Conservation (phyloP, 2,329 filamentous ascomycete species). For the Bipolaris sorokiniana region DNA sequence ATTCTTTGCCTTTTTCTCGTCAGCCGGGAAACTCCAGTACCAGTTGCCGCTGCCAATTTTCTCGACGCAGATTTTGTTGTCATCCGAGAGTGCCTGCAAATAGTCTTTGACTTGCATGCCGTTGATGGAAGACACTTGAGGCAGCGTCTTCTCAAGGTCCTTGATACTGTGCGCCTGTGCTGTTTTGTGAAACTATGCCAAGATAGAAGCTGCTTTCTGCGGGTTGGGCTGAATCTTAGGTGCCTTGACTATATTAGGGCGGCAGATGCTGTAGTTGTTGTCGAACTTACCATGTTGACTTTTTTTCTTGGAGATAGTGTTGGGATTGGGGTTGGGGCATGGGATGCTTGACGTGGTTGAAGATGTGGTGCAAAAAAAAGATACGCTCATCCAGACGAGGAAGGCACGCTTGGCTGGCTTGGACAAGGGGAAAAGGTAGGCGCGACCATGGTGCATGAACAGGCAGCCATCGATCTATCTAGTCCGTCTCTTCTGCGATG, state of each 20-base stretch:
- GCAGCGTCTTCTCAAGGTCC: constrained; percentile 70
- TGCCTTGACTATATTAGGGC: constrained; percentile 42
- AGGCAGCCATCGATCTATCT: too few species aligned
- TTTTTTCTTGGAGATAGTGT: background rate
- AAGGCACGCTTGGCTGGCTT: too few species aligned
- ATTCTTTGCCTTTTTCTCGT: constrained; percentile 59
- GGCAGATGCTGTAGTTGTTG: background rate
- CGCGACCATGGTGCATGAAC: too few species aligned
- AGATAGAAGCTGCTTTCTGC: constrained; percentile 64
- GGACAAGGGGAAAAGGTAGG: too few species aligned
- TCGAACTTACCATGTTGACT: constrained; percentile 18
- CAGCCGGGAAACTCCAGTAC: constrained; percentile 71
- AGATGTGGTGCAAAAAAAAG: too few species aligned
- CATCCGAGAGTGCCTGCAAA: constrained; percentile 66
- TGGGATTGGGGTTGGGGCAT: background rate
- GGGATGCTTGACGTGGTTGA: too few species aligned
- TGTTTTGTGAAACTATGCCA: constrained; percentile 65
- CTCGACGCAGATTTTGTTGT: constrained; percentile 67
- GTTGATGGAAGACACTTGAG: constrained; percentile 66
- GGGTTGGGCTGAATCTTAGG: constrained; percentile 64
- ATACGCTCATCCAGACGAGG: too few species aligned
- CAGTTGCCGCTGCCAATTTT: constrained; percentile 75
- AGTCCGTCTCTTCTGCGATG: too few species aligned
- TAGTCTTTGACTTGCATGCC: constrained; percentile 72
- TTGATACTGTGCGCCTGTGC: constrained; percentile 69